Evolutionary conservation across 495 filamentous ascomycete species (phyloP).

Genomic region (Aspergillus sclerotiicarbonarius): DNA sequence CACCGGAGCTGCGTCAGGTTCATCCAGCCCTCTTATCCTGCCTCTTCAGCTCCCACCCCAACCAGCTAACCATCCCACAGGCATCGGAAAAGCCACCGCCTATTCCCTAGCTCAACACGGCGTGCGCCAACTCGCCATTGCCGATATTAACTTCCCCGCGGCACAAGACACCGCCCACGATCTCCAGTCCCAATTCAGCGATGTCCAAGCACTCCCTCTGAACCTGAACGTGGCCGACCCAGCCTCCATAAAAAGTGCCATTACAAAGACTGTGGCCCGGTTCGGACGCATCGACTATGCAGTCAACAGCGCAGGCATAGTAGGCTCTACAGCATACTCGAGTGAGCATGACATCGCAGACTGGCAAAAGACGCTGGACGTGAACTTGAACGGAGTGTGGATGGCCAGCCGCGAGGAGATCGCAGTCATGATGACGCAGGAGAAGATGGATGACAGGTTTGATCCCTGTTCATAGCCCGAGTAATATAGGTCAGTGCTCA

Average conservation of each 20-base stretch:
- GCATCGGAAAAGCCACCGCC: constrained; percentile 9
- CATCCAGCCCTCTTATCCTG: not conserved
- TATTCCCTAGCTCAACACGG: constrained; percentile 1
- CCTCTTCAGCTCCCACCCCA: not conserved
- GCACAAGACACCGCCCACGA: not conserved
- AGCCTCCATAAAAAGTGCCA: not conserved
- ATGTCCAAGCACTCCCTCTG: not conserved
- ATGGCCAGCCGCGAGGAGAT: not conserved
- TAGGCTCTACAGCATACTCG: not conserved
- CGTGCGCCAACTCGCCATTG: not conserved
- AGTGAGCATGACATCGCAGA: not conserved
- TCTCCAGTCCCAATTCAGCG: not conserved
- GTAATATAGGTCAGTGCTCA: not conserved
- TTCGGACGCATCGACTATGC: not conserved
- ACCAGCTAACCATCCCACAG: not conserved
- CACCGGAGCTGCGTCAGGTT: too few species aligned
- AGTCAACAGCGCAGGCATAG: not conserved
- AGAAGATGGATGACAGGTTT: not conserved
- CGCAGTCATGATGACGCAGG: not conserved
- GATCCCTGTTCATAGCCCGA: not conserved
- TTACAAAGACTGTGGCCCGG: not conserved
- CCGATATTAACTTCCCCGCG: not conserved
- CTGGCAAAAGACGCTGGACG: not conserved
- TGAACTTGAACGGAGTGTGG: not conserved
- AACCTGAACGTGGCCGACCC: not conserved